Evolutionary conservation across 139 green algal species (phyloP).

Genomic region (Penium margaritaceum): DNA sequence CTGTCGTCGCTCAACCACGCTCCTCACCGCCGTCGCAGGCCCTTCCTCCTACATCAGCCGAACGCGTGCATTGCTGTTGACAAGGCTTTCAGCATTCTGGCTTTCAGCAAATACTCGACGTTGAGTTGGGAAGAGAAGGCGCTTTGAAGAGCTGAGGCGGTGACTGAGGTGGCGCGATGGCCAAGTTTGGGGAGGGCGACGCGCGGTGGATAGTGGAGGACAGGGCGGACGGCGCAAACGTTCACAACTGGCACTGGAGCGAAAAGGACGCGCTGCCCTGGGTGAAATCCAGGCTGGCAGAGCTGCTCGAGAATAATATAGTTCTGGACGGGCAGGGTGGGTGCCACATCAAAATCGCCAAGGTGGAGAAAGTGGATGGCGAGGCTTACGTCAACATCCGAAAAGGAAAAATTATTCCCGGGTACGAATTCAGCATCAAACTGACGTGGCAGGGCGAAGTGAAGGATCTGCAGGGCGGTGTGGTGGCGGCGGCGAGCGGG

Average conservation of each 20-base stretch:
- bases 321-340: conserved; percentile 20
- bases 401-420: conserved; percentile 54
- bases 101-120: too few relatives aligned
- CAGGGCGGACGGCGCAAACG: conserved; percentile 52
- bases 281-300: conserved; percentile 21
- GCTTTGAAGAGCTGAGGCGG: too few relatives aligned
- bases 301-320: conserved; percentile 33
- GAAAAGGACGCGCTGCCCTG: conserved; percentile 51
- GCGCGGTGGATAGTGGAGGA: conserved; percentile 55
- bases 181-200: conserved; percentile 54
- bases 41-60: too few relatives aligned
- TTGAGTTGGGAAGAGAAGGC: too few relatives aligned
- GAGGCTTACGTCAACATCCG: conserved; percentile 52
- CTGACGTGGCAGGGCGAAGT: conserved; percentile 45
- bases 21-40: too few relatives aligned
- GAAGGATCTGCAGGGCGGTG: conserved; percentile 16
- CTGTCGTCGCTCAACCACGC: too few relatives aligned
- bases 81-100: too few relatives aligned
- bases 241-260: conserved; percentile 55
- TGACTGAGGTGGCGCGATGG: conserved; percentile 50
- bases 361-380: conserved; percentile 29
- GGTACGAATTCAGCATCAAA: conserved; percentile 54
- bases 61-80: too few relatives aligned
- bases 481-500: conserved; percentile 18
- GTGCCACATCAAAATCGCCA: background rate